Evolutionary conservation across 1,284 basidiomycete species (phyloP), one percentile per base, ranked within the genome.

Genomic region (Puccinia coronata): DNA sequence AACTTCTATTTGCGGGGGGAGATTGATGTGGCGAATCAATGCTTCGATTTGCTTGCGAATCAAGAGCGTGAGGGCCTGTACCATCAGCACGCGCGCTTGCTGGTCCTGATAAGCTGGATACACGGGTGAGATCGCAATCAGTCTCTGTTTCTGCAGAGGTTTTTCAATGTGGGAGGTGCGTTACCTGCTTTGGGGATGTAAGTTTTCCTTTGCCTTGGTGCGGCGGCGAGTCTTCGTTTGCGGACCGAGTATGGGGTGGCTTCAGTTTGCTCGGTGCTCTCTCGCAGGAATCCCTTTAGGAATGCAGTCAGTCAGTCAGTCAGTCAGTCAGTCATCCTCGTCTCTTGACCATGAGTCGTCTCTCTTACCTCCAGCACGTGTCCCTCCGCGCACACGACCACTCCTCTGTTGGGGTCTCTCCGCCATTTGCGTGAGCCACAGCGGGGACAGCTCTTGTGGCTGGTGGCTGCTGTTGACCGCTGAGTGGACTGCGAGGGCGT

Each of bases 351-450:
- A 51, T 43, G 49, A 69, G 47, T 57, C 0, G 20, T 43, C 3
- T 18, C 0, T 16, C 34, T 63, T 53, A 73, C 83, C 63, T 83
- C 82, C 34, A 83, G 78, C 23, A 84, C 83, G 65, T 84, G 83
- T 25, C 83, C 83, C 34, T 82, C 80, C 25, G 39, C 51, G 61
- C 83, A 84, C 36, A 83, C 81, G 6, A 84, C 61, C 28, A 81
- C 72, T 20, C 82, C 82, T 11, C 82, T 79, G 34, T 72, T 72
- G 28, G 65, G 43, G 36, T 84, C 82, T 20, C 80, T 51, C 28
- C 73, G 73, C 75, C 82, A 83, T 43, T 77, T 65, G 39, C 80
- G 63, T 6, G 82, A 82, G 34, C 83, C 83, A 31, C 83, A 84
- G 36, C 79, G 59, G 11, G 65, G 76, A 65, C 83, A 84, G 28